Conservation (phyloP, 2,329 filamentous ascomycete species). For the Trichoderma lentiforme region DNA sequence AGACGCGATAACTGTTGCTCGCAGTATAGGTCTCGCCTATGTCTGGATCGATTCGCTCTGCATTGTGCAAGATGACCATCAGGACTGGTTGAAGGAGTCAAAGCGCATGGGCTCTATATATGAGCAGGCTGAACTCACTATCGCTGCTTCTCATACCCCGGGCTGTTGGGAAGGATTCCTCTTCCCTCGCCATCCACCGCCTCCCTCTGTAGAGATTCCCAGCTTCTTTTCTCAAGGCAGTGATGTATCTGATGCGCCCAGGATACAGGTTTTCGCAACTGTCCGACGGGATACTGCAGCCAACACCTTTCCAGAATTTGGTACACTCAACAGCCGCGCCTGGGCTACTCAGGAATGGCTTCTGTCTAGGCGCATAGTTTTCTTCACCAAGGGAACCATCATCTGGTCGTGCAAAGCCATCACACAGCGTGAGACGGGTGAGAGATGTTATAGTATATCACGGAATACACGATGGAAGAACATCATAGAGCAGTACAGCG, state of each 20-base stretch:
- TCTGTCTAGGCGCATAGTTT: constrained; percentile 22
- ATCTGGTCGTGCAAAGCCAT: constrained; percentile 24
- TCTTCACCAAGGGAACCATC: constrained; percentile 20
- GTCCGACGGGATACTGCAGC: constrained; percentile 15
- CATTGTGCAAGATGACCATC: constrained; percentile 21
- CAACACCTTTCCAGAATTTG: constrained; percentile 22
- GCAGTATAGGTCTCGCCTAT: constrained; percentile 15
- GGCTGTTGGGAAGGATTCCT: constrained; percentile 18
- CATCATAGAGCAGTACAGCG: constrained; percentile 20
- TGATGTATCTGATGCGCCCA: not conserved
- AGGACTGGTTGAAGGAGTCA: constrained; percentile 20
- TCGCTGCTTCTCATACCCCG: constrained; percentile 20
- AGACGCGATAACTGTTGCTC: constrained; percentile 15
- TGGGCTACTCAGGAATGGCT: constrained; percentile 25
- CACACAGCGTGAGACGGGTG: constrained; percentile 22
- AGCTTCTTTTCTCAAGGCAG: not conserved
- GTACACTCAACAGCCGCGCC: constrained; percentile 20
- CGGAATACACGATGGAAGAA: constrained; percentile 22
- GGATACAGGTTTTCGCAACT: constrained; percentile 17
- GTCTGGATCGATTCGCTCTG: constrained; percentile 22
- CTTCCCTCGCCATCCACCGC: not conserved
- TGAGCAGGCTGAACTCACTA: constrained; percentile 22
- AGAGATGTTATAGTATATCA: constrained; percentile 22
- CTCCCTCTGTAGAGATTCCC: constrained; percentile 15
- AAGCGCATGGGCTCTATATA: constrained; percentile 22